Evolutionary conservation across 73 alveolate genomes (phyloP), one percentile per base, ranked within the genome.

Genomic region (Uronychia setigera): DNA sequence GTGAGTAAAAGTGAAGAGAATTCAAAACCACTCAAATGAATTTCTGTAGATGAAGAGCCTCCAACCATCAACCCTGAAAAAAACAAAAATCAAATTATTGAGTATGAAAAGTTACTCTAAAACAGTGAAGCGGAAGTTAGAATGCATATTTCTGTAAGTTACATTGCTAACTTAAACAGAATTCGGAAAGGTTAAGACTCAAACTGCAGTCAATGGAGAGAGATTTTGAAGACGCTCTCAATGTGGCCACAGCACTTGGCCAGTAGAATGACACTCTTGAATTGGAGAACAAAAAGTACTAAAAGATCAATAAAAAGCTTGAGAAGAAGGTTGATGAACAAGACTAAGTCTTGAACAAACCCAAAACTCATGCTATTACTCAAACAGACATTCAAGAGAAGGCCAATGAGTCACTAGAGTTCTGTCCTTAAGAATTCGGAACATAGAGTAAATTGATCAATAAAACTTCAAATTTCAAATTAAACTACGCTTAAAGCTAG

Each of bases 201-300:
- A 46, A 46, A 46, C 67, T 46, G 67, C 67, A 46, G 19, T 11
- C 67, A 5, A 46, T 46, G 67, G 67, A 46, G 67, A 5, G 67
- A 19, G 67, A 46, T 46, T 46, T 46, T 46, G 67, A 46, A 19
- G 67, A 46, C 67, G 67, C 67, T 19, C 19, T 46, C 5, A 19
- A 19, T 5, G 67, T 46, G 67, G 67, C 67, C 67, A 46, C 67
- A 46, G 67, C 67, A 11, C 67, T 46, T 46, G 67, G 67, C n/a
- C 19, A 46, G 67, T 46, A 46, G 67, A 46, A 46, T 46, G 67
- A 46, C 67, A 11, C 67, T 46, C 19, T 46, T 5, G 67, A 46
- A 19, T 19, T 46, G 67, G 67, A 46, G n/a, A 46, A 46, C 67
- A 46, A 46, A 19, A 5, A 46, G 67, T 19, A 11, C 5, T 19